A percentile compares a stretch with the other conserved stretches of the same genome.
Evolutionary conservation across 495 filamentous ascomycete genomes (phyloP).

Genomic region (Trichoderma asperelloides): DNA sequence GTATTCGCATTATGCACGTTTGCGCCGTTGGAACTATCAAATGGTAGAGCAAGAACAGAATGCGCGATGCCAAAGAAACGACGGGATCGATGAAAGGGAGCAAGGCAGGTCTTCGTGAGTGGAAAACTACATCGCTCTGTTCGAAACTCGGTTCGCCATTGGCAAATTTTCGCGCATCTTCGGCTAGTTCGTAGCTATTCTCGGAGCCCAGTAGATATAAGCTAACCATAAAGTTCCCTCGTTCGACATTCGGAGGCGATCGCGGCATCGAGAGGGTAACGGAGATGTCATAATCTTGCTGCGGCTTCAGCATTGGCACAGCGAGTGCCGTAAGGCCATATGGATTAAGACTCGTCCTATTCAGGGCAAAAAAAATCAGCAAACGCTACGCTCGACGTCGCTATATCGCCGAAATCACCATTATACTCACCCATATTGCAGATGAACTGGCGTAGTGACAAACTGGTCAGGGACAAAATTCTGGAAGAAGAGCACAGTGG

Average conservation of each 20-base stretch:
- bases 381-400: not conserved
- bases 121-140: constrained; percentile 24
- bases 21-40: constrained; percentile 32
- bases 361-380: not conserved
- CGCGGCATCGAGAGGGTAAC: constrained; percentile 52
- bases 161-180: not conserved
- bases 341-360: constrained; percentile 38
- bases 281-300: constrained; percentile 55
- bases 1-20: constrained; percentile 49
- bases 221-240: constrained; percentile 91
- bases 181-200: constrained; percentile 10
- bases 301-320: constrained; percentile 32
- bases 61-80: constrained; percentile 26
- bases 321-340: constrained; percentile 41
- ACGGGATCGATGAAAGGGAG: constrained; percentile 33
- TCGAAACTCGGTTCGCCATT: constrained; percentile 11
- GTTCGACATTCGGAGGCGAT: constrained; percentile 47
- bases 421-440: constrained; percentile 68
- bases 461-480: constrained; percentile 67
- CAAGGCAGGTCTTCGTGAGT: constrained; percentile 28
- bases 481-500: constrained; percentile 73
- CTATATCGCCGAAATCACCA: not conserved
- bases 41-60: constrained; percentile 36
- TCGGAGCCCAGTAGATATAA: constrained; percentile 48
- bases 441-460: constrained; percentile 55